These are phyloP conservation scores for Rhodotorula taiwanensis DNA, from an alignment of 768 basidiomycete genomes.

Conservation along the genomic window DNA sequence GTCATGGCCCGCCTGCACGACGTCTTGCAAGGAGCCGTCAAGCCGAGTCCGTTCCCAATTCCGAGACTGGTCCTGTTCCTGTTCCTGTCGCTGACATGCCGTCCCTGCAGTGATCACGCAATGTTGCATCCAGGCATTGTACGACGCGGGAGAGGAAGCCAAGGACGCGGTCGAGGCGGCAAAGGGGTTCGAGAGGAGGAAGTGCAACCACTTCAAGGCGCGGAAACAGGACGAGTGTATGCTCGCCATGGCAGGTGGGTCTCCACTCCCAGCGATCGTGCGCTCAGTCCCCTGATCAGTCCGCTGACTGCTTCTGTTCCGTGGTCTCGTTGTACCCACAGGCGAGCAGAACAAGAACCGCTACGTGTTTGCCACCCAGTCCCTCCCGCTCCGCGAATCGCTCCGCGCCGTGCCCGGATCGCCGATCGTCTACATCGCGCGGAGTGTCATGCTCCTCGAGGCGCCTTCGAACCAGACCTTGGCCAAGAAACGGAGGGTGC, in stretches of 20 bases:
- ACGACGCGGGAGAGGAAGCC: conserved; percentile 52
- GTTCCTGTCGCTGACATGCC: conserved; percentile 51
- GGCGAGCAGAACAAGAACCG: conserved; percentile 83
- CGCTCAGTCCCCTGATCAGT: too few species aligned
- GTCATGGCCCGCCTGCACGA: conserved; percentile 64
- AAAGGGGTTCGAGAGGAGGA: conserved; percentile 83
- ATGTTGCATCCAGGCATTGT: conserved; percentile 90
- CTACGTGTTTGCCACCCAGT: conserved; percentile 82
- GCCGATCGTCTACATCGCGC: conserved; percentile 84
- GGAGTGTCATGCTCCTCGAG: conserved; percentile 82
- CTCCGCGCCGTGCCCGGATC: conserved; percentile 73
- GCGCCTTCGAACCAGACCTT: conserved; percentile 76
- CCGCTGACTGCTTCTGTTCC: not conserved
- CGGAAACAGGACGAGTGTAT: conserved; percentile 72
- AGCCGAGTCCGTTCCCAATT: conserved; percentile 66
- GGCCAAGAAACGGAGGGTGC: conserved; percentile 58
- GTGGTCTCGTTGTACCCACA: conserved; percentile 40
- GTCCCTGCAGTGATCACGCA: conserved; percentile 78
- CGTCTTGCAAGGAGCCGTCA: conserved; percentile 78
- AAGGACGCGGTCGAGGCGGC: conserved; percentile 80
- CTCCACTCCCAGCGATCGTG: not conserved
- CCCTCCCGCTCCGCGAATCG: conserved; percentile 59
- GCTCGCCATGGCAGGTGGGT: conserved; percentile 67
- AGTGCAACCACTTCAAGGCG: conserved; percentile 85
- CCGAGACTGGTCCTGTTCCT: conserved; percentile 12